phyloP scores from a whole-genome alignment of 345 rosid genomes.

The Lepidium didymum region DNA sequence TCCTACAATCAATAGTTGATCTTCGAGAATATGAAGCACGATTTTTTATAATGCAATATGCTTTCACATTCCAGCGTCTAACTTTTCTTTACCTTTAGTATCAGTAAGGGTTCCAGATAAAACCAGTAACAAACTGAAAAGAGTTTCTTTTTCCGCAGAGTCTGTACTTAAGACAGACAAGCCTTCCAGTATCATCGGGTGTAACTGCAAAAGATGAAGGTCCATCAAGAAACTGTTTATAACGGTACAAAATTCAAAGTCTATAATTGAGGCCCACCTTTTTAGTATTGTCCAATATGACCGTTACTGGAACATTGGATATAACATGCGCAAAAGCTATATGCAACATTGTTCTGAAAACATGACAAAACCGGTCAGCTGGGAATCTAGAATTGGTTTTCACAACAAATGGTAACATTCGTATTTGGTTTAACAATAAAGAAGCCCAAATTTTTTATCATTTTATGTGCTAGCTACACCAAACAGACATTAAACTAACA shows the following conservation, averaged over 20 bases:
- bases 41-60: not conserved
- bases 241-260: not conserved
- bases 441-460: not conserved
- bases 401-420: not conserved
- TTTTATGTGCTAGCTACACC: not conserved
- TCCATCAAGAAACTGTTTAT: not conserved
- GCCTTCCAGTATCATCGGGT: conserved; percentile 60
- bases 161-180: conserved; percentile 45
- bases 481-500: not conserved
- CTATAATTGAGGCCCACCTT: conserved; percentile 42
- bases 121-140: conserved; percentile 63
- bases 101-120: conserved; percentile 75
- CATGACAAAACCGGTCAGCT: conserved; percentile 11
- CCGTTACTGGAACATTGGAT: conserved; percentile 54
- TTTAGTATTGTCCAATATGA: conserved; percentile 56
- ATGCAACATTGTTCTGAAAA: conserved; percentile 55
- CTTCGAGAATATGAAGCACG: not conserved
- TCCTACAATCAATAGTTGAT: not conserved
- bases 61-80: not conserved
- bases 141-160: conserved; percentile 42
- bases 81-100: conserved; percentile 42
- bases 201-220: conserved; percentile 42
- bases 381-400: not conserved
- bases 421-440: not conserved
- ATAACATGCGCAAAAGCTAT: conserved; percentile 68